These are phyloP conservation scores for Aspergillus panamensis DNA, from an alignment of 495 filamentous ascomycete genomes.

Conservation along the genomic window DNA sequence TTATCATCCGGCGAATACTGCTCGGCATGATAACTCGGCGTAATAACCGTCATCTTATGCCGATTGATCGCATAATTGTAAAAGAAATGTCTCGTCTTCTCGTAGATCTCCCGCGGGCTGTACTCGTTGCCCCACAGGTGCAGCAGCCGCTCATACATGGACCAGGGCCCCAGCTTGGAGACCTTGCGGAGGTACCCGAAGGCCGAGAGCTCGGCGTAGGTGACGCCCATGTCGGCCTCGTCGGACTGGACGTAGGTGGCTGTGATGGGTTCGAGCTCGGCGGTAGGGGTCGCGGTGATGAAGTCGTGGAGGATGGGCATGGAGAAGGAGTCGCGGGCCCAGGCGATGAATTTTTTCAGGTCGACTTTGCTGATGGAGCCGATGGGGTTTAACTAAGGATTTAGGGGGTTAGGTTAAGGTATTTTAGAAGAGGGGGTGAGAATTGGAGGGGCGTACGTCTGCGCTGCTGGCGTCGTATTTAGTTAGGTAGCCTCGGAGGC, in stretches of 20 bases:
- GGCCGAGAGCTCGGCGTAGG: constrained; percentile 50
- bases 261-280: constrained; percentile 80
- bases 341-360: constrained; percentile 73
- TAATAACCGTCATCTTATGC: constrained; percentile 66
- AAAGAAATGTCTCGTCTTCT: constrained; percentile 70
- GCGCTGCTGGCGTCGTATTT: constrained; percentile 63
- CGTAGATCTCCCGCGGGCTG: constrained; percentile 42
- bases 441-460: constrained; percentile 40
- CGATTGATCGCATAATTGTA: constrained; percentile 54
- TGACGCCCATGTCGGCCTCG: constrained; percentile 74
- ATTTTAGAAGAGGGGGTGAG: background rate
- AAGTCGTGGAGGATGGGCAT: constrained; percentile 74
- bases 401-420: constrained; percentile 7
- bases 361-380: constrained; percentile 71
- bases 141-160: constrained; percentile 65
- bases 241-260: constrained; percentile 49
- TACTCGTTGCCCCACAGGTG: constrained; percentile 62
- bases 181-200: constrained; percentile 69
- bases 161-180: constrained; percentile 68
- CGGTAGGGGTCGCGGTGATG: constrained; percentile 71
- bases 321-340: constrained; percentile 57
- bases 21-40: constrained; percentile 56
- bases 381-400: constrained; percentile 58
- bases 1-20: constrained; percentile 64
- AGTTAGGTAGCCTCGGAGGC: constrained; percentile 67